phyloP scores from a whole-genome alignment of 1,284 basidiomycete species.

The Cutaneotrichosporon curvatum region DNA sequence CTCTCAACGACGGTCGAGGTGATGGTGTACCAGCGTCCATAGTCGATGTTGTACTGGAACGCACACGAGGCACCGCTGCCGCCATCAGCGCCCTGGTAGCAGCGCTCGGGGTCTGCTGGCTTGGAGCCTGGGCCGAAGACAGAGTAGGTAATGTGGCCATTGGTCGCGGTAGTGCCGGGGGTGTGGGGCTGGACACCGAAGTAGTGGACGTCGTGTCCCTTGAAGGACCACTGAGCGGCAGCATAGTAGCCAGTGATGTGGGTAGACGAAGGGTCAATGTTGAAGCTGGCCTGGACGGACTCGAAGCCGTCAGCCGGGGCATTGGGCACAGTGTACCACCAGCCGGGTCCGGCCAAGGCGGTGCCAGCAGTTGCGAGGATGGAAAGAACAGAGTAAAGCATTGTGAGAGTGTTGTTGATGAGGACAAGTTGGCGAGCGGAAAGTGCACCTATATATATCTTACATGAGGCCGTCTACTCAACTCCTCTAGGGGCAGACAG shows the following conservation, averaged over 20 bases:
- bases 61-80: constrained; percentile 2
- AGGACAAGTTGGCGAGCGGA: too few species aligned
- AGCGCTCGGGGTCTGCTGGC: background rate
- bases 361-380: background rate
- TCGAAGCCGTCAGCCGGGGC: background rate
- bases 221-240: constrained; percentile 1
- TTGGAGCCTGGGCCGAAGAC: constrained; percentile 1
- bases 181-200: constrained; percentile 7
- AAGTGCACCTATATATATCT: too few species aligned
- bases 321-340: background rate
- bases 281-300: constrained; percentile 1
- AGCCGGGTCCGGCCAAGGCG: background rate
- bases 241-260: constrained; percentile 6
- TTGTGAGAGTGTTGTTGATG: background rate
- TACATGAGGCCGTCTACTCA: too few species aligned
- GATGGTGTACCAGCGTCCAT: constrained; percentile 8
- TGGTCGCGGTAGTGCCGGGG: background rate
- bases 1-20: constrained; percentile 1
- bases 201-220: constrained; percentile 4
- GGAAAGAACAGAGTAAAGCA: background rate
- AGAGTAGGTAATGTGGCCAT: constrained; percentile 4
- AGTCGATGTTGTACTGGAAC: constrained; percentile 1
- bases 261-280: constrained; percentile 1
- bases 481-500: too few species aligned
- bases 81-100: constrained; percentile 2